Evolutionary conservation across 495 filamentous ascomycete species (phyloP), one percentile per base, ranked within the genome.

Genomic region (Xylaria nigripes): DNA sequence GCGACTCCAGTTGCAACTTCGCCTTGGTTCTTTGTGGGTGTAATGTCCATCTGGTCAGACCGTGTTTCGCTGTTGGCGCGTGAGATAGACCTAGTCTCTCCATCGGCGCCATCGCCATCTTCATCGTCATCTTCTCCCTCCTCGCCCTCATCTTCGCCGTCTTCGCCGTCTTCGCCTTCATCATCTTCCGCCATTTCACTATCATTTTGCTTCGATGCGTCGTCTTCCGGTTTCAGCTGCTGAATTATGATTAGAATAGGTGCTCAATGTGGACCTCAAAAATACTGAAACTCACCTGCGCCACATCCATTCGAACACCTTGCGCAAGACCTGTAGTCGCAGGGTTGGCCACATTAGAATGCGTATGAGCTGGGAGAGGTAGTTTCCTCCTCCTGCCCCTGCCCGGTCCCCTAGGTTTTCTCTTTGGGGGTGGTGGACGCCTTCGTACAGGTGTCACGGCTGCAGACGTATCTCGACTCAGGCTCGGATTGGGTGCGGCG

Each of bases 351-450:
- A 60, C 61, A 29, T 76, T 55, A 24, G 64, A 68, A 24, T 57
- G 56, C 29, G 64, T 61, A 34, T 54, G 67, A 24, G 61, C 59
- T 38, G 69, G 79, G 69, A 76, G 73, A 67, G 61, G 81, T 65
- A 73, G 23, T 62, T 71, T 78, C 69, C 82, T 85, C 70, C 81
- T 86, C 29, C 84, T 74, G 10, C 85, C 84, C 44, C 83, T 80
- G 3, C 83, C 83, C 22, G 80, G 73, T 0, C 83, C 83, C 67
- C 84, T 89, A 1, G 77, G 72, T 72, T 90, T 91, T 60, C 85
- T 78, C 66, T 86, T 90, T 0, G 85, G 84, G 7, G 87, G 86
- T 16, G 89, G 87, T 0, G 82, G 81, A 18, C 86, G 83, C 50
- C 84, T 81, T 63, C 66, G 69, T 6, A 62, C 63, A 3, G 76